These are phyloP conservation scores for Podosphaera leucotricha DNA, from an alignment of 2,329 filamentous ascomycete species.

Conservation along the genomic window DNA sequence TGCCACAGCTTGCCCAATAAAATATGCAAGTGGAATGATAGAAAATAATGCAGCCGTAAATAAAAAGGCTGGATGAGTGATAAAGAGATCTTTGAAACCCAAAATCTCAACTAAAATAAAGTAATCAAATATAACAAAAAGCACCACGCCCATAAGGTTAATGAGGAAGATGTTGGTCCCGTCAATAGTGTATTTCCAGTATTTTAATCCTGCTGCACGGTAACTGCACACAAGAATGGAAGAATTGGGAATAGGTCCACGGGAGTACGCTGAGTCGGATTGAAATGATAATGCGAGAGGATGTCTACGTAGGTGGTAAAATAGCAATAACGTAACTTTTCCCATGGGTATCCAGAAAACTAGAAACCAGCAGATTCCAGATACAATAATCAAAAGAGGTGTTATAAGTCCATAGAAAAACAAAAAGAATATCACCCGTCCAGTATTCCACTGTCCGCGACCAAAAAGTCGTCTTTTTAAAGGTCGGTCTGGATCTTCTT, in stretches of 20 bases:
- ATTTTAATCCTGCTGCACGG: conserved; percentile 75
- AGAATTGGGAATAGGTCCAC: conserved; percentile 46
- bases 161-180: conserved; percentile 98
- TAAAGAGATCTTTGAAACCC: conserved; percentile 37
- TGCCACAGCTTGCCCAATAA: conserved; percentile 93
- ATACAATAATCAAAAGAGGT: conserved; percentile 66
- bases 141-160: conserved; percentile 82
- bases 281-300: conserved; percentile 86
- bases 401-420: conserved; percentile 90
- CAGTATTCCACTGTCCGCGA: conserved; percentile 84
- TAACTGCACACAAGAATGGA: conserved; percentile 93
- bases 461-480: conserved; percentile 78
- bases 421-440: conserved; percentile 82
- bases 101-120: conserved; percentile 48
- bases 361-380: conserved; percentile 77
- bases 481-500: conserved; percentile 20
- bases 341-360: conserved; percentile 99
- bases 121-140: conserved; percentile 89
- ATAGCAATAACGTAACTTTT: conserved; percentile 71
- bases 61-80: conserved; percentile 67
- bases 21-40: conserved; percentile 91
- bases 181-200: conserved; percentile 98
- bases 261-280: conserved; percentile 54
- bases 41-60: conserved; percentile 70
- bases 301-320: conserved; percentile 78